Base-by-base conservation (phyloP, 2,329 filamentous ascomycete genomes). In the Trichophyton rubrum region DNA sequence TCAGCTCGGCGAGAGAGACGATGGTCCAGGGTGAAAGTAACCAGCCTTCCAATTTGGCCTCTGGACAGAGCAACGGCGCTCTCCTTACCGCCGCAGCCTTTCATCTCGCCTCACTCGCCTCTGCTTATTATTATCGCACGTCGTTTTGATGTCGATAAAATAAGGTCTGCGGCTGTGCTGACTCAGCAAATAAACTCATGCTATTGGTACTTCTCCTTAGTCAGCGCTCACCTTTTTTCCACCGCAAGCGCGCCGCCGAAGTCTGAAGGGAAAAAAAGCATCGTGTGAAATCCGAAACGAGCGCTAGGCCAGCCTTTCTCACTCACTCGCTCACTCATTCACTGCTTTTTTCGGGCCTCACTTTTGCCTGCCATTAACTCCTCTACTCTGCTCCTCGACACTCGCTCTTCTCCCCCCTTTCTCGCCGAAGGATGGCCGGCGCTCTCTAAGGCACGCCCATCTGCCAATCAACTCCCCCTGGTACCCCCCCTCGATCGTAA, bases 211-310 rank as follows among this genome's bases (percentile, higher is more conserved):
- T 7, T 4, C 2, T 9, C 27, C 49, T 55, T 27, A 55, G 27
- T 55, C 24, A 55, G 49, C 49, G 7, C 24, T 27, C 9, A 55
- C 40, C 40, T 43, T 35, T 55, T 55, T 55, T 55, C 38, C 49
- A 55, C 49, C 27, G 9, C 30, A 55, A 55, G 49, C 49, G 49
- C 49, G 49, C 49, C 49, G 49, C 49, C 49, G 49, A 35, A 38
- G 33, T 38, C 33, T 11, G 15, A 43, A 43, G n/a, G 40, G 15
- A 17, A 49, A 49, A 49, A 49, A 35, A 55, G 49, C 49, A 55
- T 55, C 49, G 35, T 55, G 22, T 24, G 13, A 24, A 55, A 55
- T 55, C 49, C 49, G 49, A 55, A 55, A 55, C 49, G 49, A 55
- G 49, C 49, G 49, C 30, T 17, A 30, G 49, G 49, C 49, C 49